Percentiles rank a stretch among this genome's conserved stretches.
These are phyloP conservation scores for Diplogelasinospora grovesii DNA, from an alignment of 495 filamentous ascomycete species.

Conservation along the genomic window DNA sequence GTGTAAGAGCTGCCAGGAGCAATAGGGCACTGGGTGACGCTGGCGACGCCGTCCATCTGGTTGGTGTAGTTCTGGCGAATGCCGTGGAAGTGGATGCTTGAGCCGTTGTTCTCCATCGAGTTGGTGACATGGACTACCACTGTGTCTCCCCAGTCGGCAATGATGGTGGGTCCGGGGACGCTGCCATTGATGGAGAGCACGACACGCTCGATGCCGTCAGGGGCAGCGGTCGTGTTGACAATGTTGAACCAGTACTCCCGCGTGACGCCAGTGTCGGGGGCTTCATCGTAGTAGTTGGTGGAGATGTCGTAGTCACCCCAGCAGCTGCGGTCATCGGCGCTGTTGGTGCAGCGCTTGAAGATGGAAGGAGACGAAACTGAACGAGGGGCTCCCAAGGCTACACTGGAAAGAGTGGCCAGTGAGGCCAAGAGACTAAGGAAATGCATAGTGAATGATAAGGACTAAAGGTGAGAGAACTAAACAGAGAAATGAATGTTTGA, in stretches of 20 bases:
- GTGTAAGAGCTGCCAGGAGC: conserved; percentile 36
- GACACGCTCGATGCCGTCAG: conserved; percentile 47
- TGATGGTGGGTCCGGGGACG: conserved; percentile 48
- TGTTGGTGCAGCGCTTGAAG: too few species aligned
- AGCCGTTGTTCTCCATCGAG: conserved; percentile 24
- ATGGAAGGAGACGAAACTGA: too few species aligned
- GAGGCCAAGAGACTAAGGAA: too few species aligned
- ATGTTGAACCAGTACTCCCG: conserved; percentile 19
- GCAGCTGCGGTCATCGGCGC: conserved; percentile 1
- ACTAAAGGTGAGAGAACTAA: too few species aligned
- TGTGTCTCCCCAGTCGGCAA: conserved; percentile 45
- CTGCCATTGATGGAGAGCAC: conserved; percentile 48
- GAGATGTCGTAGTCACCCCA: conserved; percentile 15
- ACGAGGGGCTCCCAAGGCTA: too few species aligned
- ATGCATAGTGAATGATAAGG: too few species aligned
- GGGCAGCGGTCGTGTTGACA: conserved; percentile 21
- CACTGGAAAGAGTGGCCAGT: too few species aligned
- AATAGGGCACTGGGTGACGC: conserved; percentile 43
- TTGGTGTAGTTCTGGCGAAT: conserved; percentile 28
- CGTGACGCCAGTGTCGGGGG: conserved; percentile 8
- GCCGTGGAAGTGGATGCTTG: conserved; percentile 33
- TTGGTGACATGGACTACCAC: conserved; percentile 46
- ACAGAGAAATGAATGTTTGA: too few species aligned
- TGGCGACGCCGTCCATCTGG: conserved; percentile 40
- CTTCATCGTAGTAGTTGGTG: conserved; percentile 16